Conservation (phyloP, 2,329 filamentous ascomycete genomes). For the Aspergillus sojae region DNA sequence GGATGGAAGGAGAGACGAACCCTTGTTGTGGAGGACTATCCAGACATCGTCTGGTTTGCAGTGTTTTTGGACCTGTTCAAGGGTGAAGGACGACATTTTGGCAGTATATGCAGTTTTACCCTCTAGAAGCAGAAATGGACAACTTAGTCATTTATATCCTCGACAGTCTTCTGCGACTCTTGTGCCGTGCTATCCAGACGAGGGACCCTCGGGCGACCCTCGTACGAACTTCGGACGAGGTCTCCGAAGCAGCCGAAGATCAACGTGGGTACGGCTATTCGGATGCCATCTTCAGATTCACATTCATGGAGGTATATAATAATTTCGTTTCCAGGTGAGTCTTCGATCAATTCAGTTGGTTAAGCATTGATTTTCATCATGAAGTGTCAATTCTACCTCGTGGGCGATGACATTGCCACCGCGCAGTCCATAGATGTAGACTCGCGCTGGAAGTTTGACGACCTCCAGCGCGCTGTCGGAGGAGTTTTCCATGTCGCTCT, state of each 20-base stretch:
- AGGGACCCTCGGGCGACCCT: constrained; percentile 6
- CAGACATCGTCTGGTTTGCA: constrained; percentile 52
- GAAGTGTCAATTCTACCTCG: constrained; percentile 20
- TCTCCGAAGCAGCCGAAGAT: background rate
- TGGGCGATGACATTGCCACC: constrained; percentile 23
- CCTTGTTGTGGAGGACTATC: constrained; percentile 58
- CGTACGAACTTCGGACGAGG: constrained; percentile 16
- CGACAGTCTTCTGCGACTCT: background rate
- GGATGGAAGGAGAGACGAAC: constrained; percentile 28
- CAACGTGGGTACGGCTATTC: background rate
- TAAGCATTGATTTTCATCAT: constrained; percentile 1
- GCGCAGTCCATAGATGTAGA: constrained; percentile 58
- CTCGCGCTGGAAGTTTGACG: constrained; percentile 50
- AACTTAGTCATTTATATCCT: background rate
- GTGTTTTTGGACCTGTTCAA: constrained; percentile 49
- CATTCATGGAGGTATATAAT: background rate
- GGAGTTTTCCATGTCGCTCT: constrained; percentile 49
- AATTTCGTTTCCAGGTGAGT: background rate
- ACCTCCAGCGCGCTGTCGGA: constrained; percentile 57
- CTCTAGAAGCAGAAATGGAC: background rate
- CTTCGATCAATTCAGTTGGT: background rate
- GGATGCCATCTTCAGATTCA: constrained; percentile 3
- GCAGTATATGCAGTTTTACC: background rate
- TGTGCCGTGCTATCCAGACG: constrained; percentile 3
- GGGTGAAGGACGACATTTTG: constrained; percentile 15